Evolutionary conservation across 139 green algal species (phyloP).

Genomic region (Astrephomene gubernaculifera): DNA sequence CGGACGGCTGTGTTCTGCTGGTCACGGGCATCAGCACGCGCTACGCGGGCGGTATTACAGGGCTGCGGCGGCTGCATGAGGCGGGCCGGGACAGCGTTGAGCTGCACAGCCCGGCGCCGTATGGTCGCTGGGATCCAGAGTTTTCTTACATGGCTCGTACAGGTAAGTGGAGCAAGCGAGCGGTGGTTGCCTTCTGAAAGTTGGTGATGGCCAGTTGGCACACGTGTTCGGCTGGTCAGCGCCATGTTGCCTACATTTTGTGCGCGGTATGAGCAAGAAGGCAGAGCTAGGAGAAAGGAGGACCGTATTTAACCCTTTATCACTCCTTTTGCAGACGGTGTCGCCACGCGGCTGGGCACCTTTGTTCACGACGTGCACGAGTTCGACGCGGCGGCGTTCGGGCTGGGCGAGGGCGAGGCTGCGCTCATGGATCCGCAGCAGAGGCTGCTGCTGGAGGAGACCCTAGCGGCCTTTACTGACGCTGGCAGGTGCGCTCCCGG

Average conservation of each 20-base stretch:
- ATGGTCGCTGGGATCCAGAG: constrained; percentile 76
- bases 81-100: constrained; percentile 54
- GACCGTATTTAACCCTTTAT: no score
- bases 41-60: constrained; percentile 55
- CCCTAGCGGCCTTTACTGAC: constrained; percentile 59
- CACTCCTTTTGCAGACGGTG: constrained; percentile 2
- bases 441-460: constrained; percentile 79
- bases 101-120: constrained; percentile 73
- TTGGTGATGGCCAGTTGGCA: no score
- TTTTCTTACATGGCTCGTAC: neutral
- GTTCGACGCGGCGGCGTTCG: constrained; percentile 82
- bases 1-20: constrained; percentile 13
- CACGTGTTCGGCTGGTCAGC: no score
- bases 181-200: no score
- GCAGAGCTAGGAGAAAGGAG: no score
- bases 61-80: constrained; percentile 48
- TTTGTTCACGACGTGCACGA: constrained; percentile 69
- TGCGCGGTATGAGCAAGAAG: no score
- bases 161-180: neutral
- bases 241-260: no score
- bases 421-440: constrained; percentile 86
- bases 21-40: constrained; percentile 47
- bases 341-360: constrained; percentile 72
- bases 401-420: constrained; percentile 69
- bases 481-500: constrained; percentile 56